Conservation (phyloP, 768 basidiomycete species). For the Crassisporium funariophilum region DNA sequence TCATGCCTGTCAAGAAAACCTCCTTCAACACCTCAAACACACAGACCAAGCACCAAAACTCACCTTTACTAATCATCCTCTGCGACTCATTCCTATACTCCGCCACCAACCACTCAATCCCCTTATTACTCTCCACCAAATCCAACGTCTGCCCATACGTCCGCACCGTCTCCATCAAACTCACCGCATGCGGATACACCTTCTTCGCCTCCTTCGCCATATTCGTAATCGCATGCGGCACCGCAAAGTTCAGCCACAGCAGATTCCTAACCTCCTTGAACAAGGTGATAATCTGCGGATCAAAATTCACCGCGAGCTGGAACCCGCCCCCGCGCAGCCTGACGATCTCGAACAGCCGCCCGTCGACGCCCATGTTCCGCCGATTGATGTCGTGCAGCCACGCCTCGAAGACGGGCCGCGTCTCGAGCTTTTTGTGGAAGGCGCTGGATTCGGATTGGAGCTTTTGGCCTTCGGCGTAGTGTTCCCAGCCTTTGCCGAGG, state of each 20-base stretch:
- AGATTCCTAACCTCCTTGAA: conserved; percentile 98
- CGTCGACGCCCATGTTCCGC: conserved; percentile 89
- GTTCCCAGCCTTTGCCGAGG: conserved; percentile 96
- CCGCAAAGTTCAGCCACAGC: conserved; percentile 94
- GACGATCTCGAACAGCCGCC: conserved; percentile 91
- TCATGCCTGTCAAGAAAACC: conserved; percentile 66
- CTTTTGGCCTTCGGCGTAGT: conserved; percentile 98
- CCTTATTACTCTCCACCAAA: conserved; percentile 86
- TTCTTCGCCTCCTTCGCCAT: conserved; percentile 99
- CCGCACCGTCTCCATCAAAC: conserved; percentile 97
- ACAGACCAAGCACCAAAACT: conserved; percentile 21
- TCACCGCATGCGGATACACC: conserved; percentile 98
- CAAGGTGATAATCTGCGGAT: conserved; percentile 95
- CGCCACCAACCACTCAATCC: conserved; percentile 92
- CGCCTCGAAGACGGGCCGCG: conserved; percentile 90
- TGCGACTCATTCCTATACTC: conserved; percentile 93
- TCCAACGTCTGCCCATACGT: conserved; percentile 96
- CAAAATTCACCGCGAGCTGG: conserved; percentile 95
- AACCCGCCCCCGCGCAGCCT: conserved; percentile 55
- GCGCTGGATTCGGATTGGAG: conserved; percentile 89
- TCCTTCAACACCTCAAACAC: background rate
- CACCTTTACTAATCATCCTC: conserved; percentile 89
- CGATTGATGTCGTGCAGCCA: conserved; percentile 96
- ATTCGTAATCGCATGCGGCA: conserved; percentile 92
- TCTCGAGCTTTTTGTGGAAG: conserved; percentile 96